Evolutionary conservation across 768 basidiomycete genomes (phyloP).

Genomic region (Suillus placidus): DNA sequence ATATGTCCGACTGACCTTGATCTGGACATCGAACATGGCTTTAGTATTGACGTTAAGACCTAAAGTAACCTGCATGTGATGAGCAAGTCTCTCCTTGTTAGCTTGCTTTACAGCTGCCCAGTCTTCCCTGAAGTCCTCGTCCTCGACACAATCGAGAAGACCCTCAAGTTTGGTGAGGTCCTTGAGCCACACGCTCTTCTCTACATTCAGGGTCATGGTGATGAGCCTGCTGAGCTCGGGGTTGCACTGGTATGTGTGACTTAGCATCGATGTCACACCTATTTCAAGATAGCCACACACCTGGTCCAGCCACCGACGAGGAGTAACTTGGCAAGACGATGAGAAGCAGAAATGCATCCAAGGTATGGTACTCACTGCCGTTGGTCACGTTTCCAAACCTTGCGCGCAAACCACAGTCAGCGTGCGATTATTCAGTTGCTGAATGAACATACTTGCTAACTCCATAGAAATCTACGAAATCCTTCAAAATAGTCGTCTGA

Average conservation of each 20-base stretch:
- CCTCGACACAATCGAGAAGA: conserved; percentile 71
- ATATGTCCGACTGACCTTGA: conserved; percentile 53
- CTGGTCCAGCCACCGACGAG: conserved; percentile 90
- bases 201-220: conserved; percentile 74
- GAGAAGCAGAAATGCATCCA: neutral
- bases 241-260: conserved; percentile 65
- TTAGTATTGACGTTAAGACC: conserved; percentile 72
- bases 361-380: conserved; percentile 61
- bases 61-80: conserved; percentile 70
- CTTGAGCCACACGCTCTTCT: conserved; percentile 83
- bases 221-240: conserved; percentile 85
- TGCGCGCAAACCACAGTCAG: conserved; percentile 21
- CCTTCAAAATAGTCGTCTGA: conserved; percentile 78
- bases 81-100: conserved; percentile 89
- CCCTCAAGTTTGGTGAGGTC: conserved; percentile 77
- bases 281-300: conserved; percentile 30
- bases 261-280: conserved; percentile 1
- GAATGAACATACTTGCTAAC: conserved; percentile 60
- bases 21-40: conserved; percentile 91
- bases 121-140: conserved; percentile 72
- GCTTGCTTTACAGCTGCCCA: conserved; percentile 87
- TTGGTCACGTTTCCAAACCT: conserved; percentile 92
- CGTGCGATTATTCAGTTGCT: neutral
- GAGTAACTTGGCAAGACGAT: conserved; percentile 60
- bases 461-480: conserved; percentile 94